These are phyloP conservation scores for Nannizziopsis barbatae DNA, from an alignment of 2,329 filamentous ascomycete species.

Conservation along the genomic window DNA sequence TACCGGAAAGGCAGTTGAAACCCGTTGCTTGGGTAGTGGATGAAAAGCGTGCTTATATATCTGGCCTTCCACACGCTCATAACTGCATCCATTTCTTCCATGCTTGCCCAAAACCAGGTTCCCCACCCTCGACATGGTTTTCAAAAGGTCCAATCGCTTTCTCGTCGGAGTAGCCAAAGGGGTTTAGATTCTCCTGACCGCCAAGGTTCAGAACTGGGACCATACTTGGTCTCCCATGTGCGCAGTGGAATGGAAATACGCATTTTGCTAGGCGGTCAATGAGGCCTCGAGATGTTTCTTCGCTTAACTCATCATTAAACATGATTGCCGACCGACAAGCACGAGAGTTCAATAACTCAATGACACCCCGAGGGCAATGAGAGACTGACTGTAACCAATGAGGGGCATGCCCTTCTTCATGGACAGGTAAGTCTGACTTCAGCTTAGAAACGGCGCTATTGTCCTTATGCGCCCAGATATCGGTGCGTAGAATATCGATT, in stretches of 20 bases:
- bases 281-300: slow-evolving; percentile 31
- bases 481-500: slow-evolving; percentile 61
- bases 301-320: slow-evolving; percentile 38
- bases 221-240: slow-evolving; percentile 41
- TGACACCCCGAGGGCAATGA: slow-evolving; percentile 60
- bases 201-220: slow-evolving; percentile 32
- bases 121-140: not conserved
- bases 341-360: slow-evolving; percentile 49
- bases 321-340: slow-evolving; percentile 41
- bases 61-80: not conserved
- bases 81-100: not conserved
- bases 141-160: not conserved
- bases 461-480: slow-evolving; percentile 58
- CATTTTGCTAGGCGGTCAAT: slow-evolving; percentile 31
- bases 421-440: not conserved
- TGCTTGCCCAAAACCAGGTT: not conserved
- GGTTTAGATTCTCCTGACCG: not conserved
- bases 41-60: too few species aligned
- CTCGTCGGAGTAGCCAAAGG: not conserved
- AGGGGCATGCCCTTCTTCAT: not conserved
- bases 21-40: too few species aligned
- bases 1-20: too few species aligned
- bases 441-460: slow-evolving; percentile 17
- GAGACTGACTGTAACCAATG: slow-evolving; percentile 54
- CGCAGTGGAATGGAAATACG: slow-evolving; percentile 41